A percentile compares a stretch with the other conserved stretches of the same genome.
Evolutionary conservation across 805 yeast species (phyloP).

Genomic region (Sugiyamaella smithiae): DNA sequence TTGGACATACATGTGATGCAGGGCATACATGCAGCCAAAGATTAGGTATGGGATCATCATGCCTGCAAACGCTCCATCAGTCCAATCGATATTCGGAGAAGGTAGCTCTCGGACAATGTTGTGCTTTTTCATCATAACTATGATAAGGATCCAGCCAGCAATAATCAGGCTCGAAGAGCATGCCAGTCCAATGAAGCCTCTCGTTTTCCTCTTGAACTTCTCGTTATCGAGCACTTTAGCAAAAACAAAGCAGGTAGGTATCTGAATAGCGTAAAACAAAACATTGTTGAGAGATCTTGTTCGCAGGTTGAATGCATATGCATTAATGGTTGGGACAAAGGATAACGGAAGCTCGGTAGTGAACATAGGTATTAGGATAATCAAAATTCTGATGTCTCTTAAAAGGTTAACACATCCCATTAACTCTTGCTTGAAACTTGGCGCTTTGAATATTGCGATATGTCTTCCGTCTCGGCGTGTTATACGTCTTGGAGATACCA

Average conservation of each 20-base stretch:
- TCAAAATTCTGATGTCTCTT: constrained; percentile 1
- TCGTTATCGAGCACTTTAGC: neutral
- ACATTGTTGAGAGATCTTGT: constrained; percentile 61
- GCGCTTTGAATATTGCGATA: constrained; percentile 6
- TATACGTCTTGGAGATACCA: constrained; percentile 5
- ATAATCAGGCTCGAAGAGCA: neutral
- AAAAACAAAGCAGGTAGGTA: constrained; percentile 28
- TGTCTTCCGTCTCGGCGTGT: constrained; percentile 11
- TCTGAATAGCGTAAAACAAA: constrained; percentile 58
- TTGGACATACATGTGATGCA: constrained; percentile 53
- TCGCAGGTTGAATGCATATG: constrained; percentile 44
- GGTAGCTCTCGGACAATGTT: neutral
- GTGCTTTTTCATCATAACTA: constrained; percentile 1
- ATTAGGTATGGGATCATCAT: constrained; percentile 60
- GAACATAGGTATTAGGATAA: constrained; percentile 1
- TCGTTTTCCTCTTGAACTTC: neutral
- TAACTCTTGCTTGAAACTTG: neutral
- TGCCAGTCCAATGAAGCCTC: constrained; percentile 4
- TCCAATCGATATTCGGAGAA: constrained; percentile 31
- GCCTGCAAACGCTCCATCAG: constrained; percentile 49
- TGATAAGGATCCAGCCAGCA: neutral
- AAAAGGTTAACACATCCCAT: neutral
- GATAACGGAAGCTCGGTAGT: constrained; percentile 5
- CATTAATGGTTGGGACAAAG: constrained; percentile 1
- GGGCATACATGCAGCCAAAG: constrained; percentile 56